phyloP scores from a whole-genome alignment of 495 filamentous ascomycete genomes.

The Daldinia childiae region DNA sequence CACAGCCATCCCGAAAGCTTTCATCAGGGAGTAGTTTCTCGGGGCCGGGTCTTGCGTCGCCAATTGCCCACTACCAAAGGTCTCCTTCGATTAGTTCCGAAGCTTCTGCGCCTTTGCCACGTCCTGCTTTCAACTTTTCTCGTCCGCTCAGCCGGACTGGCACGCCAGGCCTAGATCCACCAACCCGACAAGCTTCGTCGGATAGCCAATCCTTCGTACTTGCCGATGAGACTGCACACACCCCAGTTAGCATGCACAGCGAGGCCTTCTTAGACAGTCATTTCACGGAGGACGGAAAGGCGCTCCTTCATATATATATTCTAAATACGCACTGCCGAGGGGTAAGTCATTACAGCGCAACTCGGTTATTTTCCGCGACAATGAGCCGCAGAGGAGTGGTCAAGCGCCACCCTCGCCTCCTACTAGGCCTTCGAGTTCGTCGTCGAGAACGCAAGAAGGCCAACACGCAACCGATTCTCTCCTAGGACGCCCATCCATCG shows the following conservation, averaged over 20 bases:
- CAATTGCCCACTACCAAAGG: slow-evolving; percentile 65
- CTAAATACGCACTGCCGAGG: slow-evolving; percentile 82
- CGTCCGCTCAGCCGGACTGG: slow-evolving; percentile 84
- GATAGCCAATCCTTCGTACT: slow-evolving; percentile 71
- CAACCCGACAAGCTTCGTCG: slow-evolving; percentile 65
- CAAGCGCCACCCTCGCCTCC: slow-evolving; percentile 66
- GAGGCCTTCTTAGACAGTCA: slow-evolving; percentile 64
- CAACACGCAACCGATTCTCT: slow-evolving; percentile 51
- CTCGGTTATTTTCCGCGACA: slow-evolving; percentile 70
- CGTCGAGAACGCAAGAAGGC: slow-evolving; percentile 47
- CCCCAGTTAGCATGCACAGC: slow-evolving; percentile 70
- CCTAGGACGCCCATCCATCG: slow-evolving; percentile 51
- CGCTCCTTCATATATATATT: slow-evolving; percentile 81
- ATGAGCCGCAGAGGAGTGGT: slow-evolving; percentile 58
- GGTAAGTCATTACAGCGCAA: slow-evolving; percentile 78
- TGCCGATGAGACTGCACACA: slow-evolving; percentile 67
- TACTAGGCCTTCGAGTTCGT: slow-evolving; percentile 60
- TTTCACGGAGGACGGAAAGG: slow-evolving; percentile 50
- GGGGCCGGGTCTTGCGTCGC: slow-evolving; percentile 59
- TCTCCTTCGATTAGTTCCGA: slow-evolving; percentile 88
- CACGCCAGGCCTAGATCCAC: slow-evolving; percentile 67
- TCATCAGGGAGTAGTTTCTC: slow-evolving; percentile 68
- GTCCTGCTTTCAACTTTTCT: slow-evolving; percentile 91
- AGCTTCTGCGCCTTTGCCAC: slow-evolving; percentile 65
- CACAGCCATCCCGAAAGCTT: slow-evolving; percentile 62